These are phyloP conservation scores for Pilaira anomala DNA, from an alignment of 192 early-diverging fungal genomes.

Conservation along the genomic window DNA sequence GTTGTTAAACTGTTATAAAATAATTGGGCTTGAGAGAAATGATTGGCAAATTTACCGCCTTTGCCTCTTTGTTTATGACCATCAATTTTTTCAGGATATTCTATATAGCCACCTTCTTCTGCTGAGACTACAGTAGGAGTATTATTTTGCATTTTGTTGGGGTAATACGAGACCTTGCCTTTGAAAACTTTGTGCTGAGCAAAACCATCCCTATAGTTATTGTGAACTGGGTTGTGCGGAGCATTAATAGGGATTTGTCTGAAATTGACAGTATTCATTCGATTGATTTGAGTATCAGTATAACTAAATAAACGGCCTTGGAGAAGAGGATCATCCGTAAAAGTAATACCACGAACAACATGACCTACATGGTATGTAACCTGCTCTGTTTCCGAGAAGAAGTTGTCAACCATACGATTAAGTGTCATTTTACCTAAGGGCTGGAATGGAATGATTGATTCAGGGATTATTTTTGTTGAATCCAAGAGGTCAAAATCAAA, in stretches of 20 bases:
- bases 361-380: constrained; percentile 38
- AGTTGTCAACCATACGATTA: constrained; percentile 43
- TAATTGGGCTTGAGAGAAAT: constrained; percentile 32
- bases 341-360: constrained; percentile 41
- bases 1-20: constrained; percentile 37
- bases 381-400: constrained; percentile 50
- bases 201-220: constrained; percentile 45
- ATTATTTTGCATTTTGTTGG: constrained; percentile 16
- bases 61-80: constrained; percentile 17
- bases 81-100: constrained; percentile 21
- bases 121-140: constrained; percentile 4
- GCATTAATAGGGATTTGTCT: constrained; percentile 45
- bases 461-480: constrained; percentile 46
- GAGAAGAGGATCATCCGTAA: constrained; percentile 44
- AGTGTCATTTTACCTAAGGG: constrained; percentile 42
- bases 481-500: constrained; percentile 45
- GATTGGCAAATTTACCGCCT: constrained; percentile 18
- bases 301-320: constrained; percentile 49
- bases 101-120: constrained; percentile 25
- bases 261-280: constrained; percentile 39
- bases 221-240: constrained; percentile 36
- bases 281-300: constrained; percentile 45
- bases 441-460: constrained; percentile 37
- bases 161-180: constrained; percentile 32
- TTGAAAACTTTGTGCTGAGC: constrained; percentile 25